These are phyloP conservation scores for Astragalus glycyphyllos DNA, from an alignment of 306 rosid genomes.

Conservation along the genomic window DNA sequence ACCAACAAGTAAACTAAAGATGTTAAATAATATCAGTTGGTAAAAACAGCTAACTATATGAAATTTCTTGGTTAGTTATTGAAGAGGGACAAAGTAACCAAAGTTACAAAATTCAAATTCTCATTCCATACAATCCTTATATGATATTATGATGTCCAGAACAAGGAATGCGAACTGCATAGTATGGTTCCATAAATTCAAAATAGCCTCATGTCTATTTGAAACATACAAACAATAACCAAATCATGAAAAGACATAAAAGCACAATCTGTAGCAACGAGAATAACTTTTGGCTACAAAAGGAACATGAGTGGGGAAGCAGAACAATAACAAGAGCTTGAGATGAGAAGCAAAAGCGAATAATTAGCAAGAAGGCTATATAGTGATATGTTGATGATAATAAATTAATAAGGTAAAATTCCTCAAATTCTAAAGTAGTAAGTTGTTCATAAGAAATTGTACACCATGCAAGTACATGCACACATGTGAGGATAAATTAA, in stretches of 20 bases:
- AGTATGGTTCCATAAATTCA: conserved; percentile 1
- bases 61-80: not conserved
- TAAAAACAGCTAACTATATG: conserved; percentile 6
- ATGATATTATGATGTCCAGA: conserved; percentile 6
- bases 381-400: not conserved
- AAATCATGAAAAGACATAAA: not conserved
- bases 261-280: not conserved
- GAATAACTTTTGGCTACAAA: conserved; percentile 1
- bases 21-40: not conserved
- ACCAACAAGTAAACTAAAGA: not conserved
- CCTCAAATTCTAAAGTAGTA: conserved; percentile 32
- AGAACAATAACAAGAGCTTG: not conserved
- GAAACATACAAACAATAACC: conserved; percentile 14
- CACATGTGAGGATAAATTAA: not conserved
- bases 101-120: conserved; percentile 14
- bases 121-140: conserved; percentile 13
- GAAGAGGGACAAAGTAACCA: not conserved
- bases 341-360: conserved; percentile 15
- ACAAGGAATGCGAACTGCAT: not conserved
- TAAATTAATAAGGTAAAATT: not conserved
- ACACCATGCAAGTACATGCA: conserved; percentile 5
- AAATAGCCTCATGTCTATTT: conserved; percentile 10
- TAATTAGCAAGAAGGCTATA: conserved; percentile 16
- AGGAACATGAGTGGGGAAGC: not conserved
- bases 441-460: conserved; percentile 17